Evolutionary conservation across 1,139 yeast species (phyloP), one percentile per base, ranked within the genome.

Genomic region (Hyphopichia wangnamkhiaoensis): DNA sequence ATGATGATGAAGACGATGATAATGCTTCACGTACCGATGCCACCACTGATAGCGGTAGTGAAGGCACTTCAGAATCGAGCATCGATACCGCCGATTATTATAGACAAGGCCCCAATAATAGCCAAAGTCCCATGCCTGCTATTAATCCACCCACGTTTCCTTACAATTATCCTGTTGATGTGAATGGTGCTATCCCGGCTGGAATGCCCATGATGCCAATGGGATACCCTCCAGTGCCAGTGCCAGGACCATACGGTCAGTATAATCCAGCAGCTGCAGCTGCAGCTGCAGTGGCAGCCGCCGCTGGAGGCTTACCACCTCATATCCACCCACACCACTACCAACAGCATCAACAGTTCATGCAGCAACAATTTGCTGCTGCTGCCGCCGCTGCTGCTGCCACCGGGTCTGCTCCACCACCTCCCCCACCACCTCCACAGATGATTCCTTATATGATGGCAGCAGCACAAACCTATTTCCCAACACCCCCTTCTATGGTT

Each of bases 1-100:
- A 56, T 2, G 58, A 52, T 3, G n/a, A n/a, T n/a, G n/a, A 45
- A 14, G 46, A 41, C 3, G 45, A 40, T 8, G 31, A 15, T 17
- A 30, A 32, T 19, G 39, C 41, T 10, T 18, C 23, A 30, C 17
- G 28, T 27, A 35, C 39, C 20, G 29, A 26, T 18, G 9, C 30
- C 3, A 18, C 19, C 13, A 21, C 20, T 12, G 34, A 20, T 3
- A 31, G 35, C 13, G 37, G 28, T 15, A 30, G 33, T 8, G 37
- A 35, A 14, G 37, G 28, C 12, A 35, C 33, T 14, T 35, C 37
- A 5, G 37, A 35, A 24, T 35, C 37, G 16, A 35, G 37, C 13
- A 28, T 35, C 15, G 37, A 35, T 19, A 28, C 31, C 17, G 6
- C 31, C 12, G 33, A 30, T 10, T 19, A 30, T 18, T 19, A 30